Evolutionary conservation across 75 land plant genomes (phyloP).

Genomic region (Pinus tabuliformis): DNA sequence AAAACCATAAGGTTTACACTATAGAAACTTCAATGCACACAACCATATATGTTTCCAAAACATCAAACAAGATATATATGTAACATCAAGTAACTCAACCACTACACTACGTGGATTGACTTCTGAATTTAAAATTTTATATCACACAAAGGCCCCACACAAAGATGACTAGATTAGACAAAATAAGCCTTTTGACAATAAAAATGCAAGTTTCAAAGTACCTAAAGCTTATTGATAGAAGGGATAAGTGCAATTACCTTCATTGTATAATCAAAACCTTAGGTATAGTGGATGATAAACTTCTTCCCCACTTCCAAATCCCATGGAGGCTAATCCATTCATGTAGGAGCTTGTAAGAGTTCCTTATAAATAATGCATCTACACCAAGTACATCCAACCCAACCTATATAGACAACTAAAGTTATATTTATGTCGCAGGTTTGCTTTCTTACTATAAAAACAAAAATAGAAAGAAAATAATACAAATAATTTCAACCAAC

Average conservation of each 20-base stretch:
- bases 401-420: not conserved
- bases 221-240: not conserved
- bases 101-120: not conserved
- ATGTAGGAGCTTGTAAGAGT: not conserved
- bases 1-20: no score
- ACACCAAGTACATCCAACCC: not conserved
- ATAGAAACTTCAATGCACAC: no score
- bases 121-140: not conserved
- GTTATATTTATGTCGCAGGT: not conserved
- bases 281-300: conserved; percentile 64
- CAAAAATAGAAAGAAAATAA: not conserved
- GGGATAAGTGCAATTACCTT: conserved; percentile 31
- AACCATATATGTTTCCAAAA: no score
- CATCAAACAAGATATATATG: no score
- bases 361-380: not conserved
- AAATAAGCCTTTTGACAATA: not conserved
- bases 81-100: no score
- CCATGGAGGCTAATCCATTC: conserved; percentile 58
- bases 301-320: conserved; percentile 46
- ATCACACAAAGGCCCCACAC: not conserved
- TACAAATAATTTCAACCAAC: conserved; percentile 20
- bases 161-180: not conserved
- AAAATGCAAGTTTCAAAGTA: not conserved
- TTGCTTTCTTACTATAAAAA: not conserved
- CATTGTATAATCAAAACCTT: conserved; percentile 67